Base-by-base conservation (phyloP, 164 flowering plant genomes). In the Dillenia suffruticosa region DNA sequence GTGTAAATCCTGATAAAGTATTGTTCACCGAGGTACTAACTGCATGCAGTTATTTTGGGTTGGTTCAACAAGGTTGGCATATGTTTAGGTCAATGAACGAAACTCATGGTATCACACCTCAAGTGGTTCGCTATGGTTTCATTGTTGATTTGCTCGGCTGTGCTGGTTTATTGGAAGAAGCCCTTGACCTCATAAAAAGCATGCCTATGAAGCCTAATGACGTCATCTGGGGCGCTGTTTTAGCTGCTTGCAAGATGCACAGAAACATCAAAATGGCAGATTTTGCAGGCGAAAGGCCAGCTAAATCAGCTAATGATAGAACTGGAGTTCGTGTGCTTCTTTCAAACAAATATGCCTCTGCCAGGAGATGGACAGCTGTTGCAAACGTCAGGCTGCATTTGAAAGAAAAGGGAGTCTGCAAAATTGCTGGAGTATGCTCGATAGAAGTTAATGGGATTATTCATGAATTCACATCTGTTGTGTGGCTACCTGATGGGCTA, bases 141-240 rank as follows among this genome's bases (percentile, higher is more conserved):
- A 75, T 83, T 79, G 83, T 83, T 60, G 85, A 83, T 74, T 47
- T 83, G 19, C 77, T 83, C 8, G 85, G 87, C 19, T 83, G 85
- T 9, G 80, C 85, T 19, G 88, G 88, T 19, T 11, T 73, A 62
- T 54, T 83, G 19, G 57, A 12, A 45, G 82, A 77, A 65, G 85
- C 85, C 48, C 32, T 59, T 19, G 68, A 72, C 63, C 69, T 81
- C 58, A 77, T 83, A 44, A 57, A 77, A 56, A 63, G 56, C 67
- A 83, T 83, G 88, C 81, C 80, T n/a, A 71, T 77, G 70, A 70
- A 81, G 54, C 83, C 85, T 24, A 77, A 83, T 63, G 76, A 68
- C 51, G 69, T 81, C 15, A 61, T 83, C 9, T 83, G 85, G 84
- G 69, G 79, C 1, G 62, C 88, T 59, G 70, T 83, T 50, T 61